These are phyloP conservation scores for Acer yangbiense DNA, from an alignment of 345 rosid species.

Conservation along the genomic window DNA sequence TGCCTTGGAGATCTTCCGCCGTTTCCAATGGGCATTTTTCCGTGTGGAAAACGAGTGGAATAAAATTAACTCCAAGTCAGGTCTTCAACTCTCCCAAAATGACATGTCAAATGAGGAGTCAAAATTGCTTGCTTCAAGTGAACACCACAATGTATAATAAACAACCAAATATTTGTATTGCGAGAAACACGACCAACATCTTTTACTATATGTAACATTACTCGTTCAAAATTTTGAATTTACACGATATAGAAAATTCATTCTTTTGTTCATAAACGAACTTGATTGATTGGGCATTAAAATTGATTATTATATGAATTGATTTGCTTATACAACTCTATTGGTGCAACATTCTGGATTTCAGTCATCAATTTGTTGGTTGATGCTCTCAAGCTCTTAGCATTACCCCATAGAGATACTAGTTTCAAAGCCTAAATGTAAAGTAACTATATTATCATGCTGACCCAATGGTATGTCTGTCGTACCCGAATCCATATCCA, in stretches of 20 bases:
- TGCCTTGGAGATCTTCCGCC: constrained; percentile 78
- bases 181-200: constrained; percentile 12
- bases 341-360: neutral
- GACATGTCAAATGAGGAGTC: constrained; percentile 54
- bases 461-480: too few species aligned
- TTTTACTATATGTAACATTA: neutral
- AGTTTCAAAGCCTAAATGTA: too few species aligned
- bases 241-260: neutral
- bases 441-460: too few species aligned
- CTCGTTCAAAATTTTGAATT: neutral
- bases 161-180: constrained; percentile 1
- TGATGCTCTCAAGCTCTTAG: too few species aligned
- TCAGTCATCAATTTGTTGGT: neutral
- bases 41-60: constrained; percentile 94
- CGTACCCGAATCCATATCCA: too few species aligned
- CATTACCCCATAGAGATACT: too few species aligned
- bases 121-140: constrained; percentile 50
- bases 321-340: neutral
- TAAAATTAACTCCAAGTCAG: constrained; percentile 63
- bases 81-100: constrained; percentile 39
- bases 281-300: neutral
- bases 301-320: neutral
- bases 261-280: constrained; percentile 23
- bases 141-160: constrained; percentile 47
- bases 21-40: constrained; percentile 96